Evolutionary conservation across 139 green algal species (phyloP).

Genomic region (Tetraselmis chui): DNA sequence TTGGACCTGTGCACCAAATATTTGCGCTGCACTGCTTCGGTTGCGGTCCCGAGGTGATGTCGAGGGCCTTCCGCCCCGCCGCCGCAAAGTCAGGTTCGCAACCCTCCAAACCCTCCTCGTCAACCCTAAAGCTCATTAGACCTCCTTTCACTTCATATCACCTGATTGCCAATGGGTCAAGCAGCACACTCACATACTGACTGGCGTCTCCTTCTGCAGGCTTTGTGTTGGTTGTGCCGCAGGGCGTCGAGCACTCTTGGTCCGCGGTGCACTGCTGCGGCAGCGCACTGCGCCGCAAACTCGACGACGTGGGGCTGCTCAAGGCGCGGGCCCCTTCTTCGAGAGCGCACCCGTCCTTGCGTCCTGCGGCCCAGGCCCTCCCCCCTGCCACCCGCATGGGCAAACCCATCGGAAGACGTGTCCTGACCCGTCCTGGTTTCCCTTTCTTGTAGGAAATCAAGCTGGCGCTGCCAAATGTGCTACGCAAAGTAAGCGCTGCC

Average conservation of each 20-base stretch:
- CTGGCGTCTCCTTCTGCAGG: not conserved
- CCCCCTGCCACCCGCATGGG: too few relatives aligned
- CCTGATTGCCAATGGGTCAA: not conserved
- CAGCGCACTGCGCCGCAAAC: not conserved
- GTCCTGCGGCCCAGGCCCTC: not conserved
- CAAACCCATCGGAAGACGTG: too few relatives aligned
- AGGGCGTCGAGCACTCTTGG: not conserved
- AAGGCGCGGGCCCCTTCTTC: not conserved
- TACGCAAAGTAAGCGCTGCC: not conserved
- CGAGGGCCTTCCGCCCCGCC: not conserved
- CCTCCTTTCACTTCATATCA: not conserved
- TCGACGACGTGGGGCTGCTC: not conserved
- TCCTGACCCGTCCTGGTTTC: too few relatives aligned
- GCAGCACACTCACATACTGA: not conserved
- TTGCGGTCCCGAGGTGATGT: not conserved
- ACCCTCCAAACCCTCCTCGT: not conserved
- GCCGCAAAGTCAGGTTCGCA: not conserved
- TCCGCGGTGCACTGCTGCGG: not conserved
- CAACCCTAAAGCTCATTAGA: not conserved
- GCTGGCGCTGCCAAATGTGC: not conserved
- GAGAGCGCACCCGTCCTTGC: not conserved
- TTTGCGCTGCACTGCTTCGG: not conserved
- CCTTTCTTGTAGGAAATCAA: not conserved
- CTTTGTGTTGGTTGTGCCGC: not conserved
- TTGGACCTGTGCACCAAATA: not conserved